Base-by-base conservation (phyloP, 345 rosid species). In the Pugionium dolabratum region DNA sequence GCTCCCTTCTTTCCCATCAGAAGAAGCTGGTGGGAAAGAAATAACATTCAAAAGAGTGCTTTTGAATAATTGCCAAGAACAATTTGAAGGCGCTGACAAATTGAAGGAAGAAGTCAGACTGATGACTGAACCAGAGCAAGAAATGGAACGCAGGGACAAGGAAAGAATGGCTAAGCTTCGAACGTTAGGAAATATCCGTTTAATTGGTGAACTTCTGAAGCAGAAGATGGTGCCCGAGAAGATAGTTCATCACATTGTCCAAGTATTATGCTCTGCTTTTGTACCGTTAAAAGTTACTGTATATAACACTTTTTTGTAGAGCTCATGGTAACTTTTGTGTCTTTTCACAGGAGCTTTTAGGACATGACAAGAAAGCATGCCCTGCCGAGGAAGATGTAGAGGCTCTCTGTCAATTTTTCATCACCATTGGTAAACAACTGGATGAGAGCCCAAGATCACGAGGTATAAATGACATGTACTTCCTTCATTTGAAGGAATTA, bases 201-300 rank as follows among this genome's bases (percentile, higher is more conserved):
- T 94, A 54, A 90, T 94, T 80, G 99, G 97, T 53, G 97, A 94
- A 78, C 92, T 94, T 76, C 75, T 90, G 78, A 90, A 94, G 83
- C 95, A 94, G 80, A 86, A 79, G 78, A 90, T 94, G 95, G 97
- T 94, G 9, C 83, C 99, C 11, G 97, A 90, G 80, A 90, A 46
- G 88, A 82, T 94, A 55, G 97, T 88, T 49, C 97, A 90, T 79
- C 92, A 94, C 75, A 90, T 94, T 34, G 95, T 85, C 54, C 87
- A 80, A 85, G 99, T 94, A 56, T 34, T 5, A 2, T 35, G 0
- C 54, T 72, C 6, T 58, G 27, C 42, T 63, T 54, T 45, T n/a
- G 10, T 42, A 30, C 26, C 0, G 1, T 55, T 29, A 4, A 40
- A 7, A 5, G 28, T 50, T 26, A 30, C 29, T 31, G 54, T 11